Conservation (phyloP, 139 green algal genomes). For the Coccomyxa sp. region DNA sequence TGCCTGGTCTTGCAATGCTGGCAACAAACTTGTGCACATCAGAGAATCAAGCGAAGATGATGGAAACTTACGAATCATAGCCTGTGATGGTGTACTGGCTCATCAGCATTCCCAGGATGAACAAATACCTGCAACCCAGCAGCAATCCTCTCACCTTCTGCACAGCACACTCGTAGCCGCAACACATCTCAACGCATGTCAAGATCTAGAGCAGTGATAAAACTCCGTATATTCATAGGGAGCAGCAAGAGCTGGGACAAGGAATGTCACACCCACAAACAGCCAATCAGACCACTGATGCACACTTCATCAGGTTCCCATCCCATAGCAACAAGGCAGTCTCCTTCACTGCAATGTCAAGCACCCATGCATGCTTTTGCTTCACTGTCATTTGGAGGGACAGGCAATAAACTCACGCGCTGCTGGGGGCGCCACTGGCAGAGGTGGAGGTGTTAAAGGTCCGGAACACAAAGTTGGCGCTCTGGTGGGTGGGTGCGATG, state of each 20-base stretch:
- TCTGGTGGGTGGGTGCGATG: conserved; percentile 26
- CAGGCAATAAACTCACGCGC: conserved; percentile 8
- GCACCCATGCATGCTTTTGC: neutral
- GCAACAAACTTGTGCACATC: neutral
- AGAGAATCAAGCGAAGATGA: neutral
- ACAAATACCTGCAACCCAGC: conserved; percentile 13
- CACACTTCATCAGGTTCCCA: too few relatives aligned
- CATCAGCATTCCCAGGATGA: conserved; percentile 45
- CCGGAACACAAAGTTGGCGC: conserved; percentile 31
- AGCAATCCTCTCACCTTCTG: neutral
- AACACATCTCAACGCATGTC: too few relatives aligned
- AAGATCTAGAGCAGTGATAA: too few relatives aligned
- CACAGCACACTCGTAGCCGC: neutral
- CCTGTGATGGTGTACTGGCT: conserved; percentile 46
- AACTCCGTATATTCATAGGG: too few relatives aligned
- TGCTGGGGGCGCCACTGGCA: conserved; percentile 13
- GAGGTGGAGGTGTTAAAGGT: conserved; percentile 20
- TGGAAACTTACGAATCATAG: conserved; percentile 25
- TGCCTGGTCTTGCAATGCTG: neutral
- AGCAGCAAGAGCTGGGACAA: too few relatives aligned
- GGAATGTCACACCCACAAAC: too few relatives aligned
- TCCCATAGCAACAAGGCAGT: neutral
- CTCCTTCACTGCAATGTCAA: neutral
- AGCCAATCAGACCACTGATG: too few relatives aligned
- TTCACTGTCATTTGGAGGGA: too few relatives aligned